phyloP scores from a whole-genome alignment of 495 filamentous ascomycete genomes.

The Daldinia caldariorum region DNA sequence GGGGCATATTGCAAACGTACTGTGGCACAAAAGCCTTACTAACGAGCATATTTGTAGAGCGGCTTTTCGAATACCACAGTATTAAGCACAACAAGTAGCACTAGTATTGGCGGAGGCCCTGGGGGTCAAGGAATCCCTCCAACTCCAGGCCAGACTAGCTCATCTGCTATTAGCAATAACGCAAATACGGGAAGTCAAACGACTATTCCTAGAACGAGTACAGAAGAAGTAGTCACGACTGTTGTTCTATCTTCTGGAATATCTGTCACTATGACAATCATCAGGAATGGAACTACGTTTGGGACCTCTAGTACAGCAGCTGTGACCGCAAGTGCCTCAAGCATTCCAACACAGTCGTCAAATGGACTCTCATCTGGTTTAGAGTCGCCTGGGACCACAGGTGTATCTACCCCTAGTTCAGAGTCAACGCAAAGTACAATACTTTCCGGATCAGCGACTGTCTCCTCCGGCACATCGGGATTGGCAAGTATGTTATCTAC shows the following conservation, averaged over 20 bases:
- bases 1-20: neutral
- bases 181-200: conserved; percentile 11
- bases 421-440: conserved; percentile 12
- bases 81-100: conserved; percentile 1
- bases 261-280: conserved; percentile 25
- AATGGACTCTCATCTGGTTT: conserved; percentile 8
- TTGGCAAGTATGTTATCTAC: conserved; percentile 1
- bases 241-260: conserved; percentile 21
- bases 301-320: conserved; percentile 32
- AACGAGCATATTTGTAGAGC: conserved; percentile 20
- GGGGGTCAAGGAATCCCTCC: conserved; percentile 9
- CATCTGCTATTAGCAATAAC: conserved; percentile 12
- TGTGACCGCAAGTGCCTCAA: conserved; percentile 23
- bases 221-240: conserved; percentile 26
- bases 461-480: conserved; percentile 5
- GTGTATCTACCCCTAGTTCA: neutral
- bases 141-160: conserved; percentile 2
- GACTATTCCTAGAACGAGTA: conserved; percentile 15
- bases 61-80: neutral
- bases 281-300: conserved; percentile 19
- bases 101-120: neutral
- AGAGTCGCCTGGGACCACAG: neutral
- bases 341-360: conserved; percentile 2
- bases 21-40: neutral
- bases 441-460: conserved; percentile 1